These are phyloP conservation scores for Leishmania gerbilli DNA, from an alignment of 208 protist species.

Conservation along the genomic window DNA sequence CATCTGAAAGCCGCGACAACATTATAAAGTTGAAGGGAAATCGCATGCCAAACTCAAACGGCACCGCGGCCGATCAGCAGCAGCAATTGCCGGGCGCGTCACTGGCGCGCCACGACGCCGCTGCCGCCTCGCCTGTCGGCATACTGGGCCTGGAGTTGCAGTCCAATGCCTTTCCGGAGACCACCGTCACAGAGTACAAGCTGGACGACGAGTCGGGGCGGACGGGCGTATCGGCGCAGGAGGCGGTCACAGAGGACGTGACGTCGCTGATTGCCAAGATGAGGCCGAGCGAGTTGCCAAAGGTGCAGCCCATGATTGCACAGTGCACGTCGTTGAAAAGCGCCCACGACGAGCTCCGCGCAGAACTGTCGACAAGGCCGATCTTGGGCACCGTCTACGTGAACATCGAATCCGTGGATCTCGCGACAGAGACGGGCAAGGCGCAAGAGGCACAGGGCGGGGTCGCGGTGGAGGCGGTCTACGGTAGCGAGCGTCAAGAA, in stretches of 20 bases:
- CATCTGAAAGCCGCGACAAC: not conserved
- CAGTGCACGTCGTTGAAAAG: constrained; percentile 53
- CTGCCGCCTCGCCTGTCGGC: constrained; percentile 29
- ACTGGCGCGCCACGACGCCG: not conserved
- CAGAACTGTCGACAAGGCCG: constrained; percentile 39
- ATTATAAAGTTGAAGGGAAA: constrained; percentile 32
- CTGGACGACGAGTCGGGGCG: constrained; percentile 19
- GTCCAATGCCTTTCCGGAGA: constrained; percentile 69
- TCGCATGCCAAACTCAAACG: constrained; percentile 22
- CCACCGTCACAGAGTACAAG: constrained; percentile 47
- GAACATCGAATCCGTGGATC: constrained; percentile 57
- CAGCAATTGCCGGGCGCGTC: not conserved
- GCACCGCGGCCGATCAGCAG: not conserved
- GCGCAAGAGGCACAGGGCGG: constrained; percentile 39
- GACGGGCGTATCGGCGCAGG: constrained; percentile 23
- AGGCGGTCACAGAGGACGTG: constrained; percentile 68
- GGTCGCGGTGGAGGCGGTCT: constrained; percentile 49
- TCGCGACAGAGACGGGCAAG: constrained; percentile 41
- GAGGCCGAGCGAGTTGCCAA: constrained; percentile 46
- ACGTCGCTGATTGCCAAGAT: constrained; percentile 74
- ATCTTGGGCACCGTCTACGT: constrained; percentile 74
- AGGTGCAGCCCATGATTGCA: constrained; percentile 76
- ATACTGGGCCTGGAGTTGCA: constrained; percentile 69
- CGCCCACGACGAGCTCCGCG: constrained; percentile 69
- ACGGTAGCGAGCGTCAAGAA: constrained; percentile 42